Base-by-base conservation (phyloP, 2,329 filamentous ascomycete species). In the Sporothrix pallida region DNA sequence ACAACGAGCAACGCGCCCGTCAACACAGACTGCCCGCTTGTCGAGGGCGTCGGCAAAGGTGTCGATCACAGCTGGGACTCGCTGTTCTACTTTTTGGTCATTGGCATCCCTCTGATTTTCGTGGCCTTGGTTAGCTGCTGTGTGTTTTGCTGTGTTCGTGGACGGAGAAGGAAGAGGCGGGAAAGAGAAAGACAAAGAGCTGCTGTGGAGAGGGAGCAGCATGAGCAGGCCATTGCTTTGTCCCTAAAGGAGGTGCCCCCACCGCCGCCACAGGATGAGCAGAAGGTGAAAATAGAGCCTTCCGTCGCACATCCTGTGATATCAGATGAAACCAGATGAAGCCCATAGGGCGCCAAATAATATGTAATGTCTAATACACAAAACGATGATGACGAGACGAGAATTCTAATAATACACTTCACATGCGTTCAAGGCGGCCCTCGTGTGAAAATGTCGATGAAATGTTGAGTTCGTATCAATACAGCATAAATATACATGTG, bases 21-120 rank as follows among this genome's bases (percentile, higher is more conserved):
- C 31, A 63, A 63, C 58, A 63, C 58, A 6, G 58, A 44, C 58
- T 63, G 58, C 26, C 58, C 58, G 17, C 31, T 63, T 8, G 58
- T 63, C 31, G 58, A 63, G 58, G 58, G 58, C 31, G 15, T 63
- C 15, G 58, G 58, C 31, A 63, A 63, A 13, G 58, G 58, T 9
- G 31, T 63, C 58, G 12, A 63, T 15, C 58, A 44, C 8, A 17
- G 58, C 58, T 63, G 42, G 4, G 17, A 15, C 7, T 3, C 15
- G 15, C 0, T 20, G 15, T n/a, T 63, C 17, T n/a, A n/a, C 31
- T 63, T 63, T 63, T 15, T 4, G 31, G 42, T 42, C 31, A 63
- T 63, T 44, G 58, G 58, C 31, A 10, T 37, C 1, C 58, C 58
- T 2, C 15, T 62, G 3, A n/a, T 62, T 9, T 26, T n/a, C 12